Evolutionary conservation across 2,329 filamentous ascomycete species (phyloP), one percentile per base, ranked within the genome.

Genomic region (Neonectria hederae): DNA sequence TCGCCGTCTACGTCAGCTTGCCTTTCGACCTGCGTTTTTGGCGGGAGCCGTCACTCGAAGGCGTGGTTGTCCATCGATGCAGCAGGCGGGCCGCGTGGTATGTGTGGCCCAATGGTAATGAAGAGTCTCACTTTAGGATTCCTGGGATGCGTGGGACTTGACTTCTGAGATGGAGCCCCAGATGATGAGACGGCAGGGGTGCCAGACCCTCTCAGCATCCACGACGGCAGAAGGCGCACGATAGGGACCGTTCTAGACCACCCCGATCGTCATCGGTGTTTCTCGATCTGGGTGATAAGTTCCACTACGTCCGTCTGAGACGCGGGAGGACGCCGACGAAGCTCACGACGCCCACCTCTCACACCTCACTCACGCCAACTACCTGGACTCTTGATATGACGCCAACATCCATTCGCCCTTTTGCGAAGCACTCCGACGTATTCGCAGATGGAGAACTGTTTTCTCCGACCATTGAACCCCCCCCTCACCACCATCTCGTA

Each of bases 171-270:
- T 45, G 45, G 14, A 48, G 45, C 45, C 24, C 48, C 48, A 38
- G 54, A 40, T 32, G 54, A 62, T 59, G 59, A 63, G 45, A 32
- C 53, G 57, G 46, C 61, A 61, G 67, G 72, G 70, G 67, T 43
- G 53, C 55, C 54, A 52, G 59, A 49, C 54, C 46, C 43, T 45
- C 49, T 52, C 32, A 62, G 65, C 54, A 56, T 59, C 54, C 38
- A 45, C 54, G 57, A 54, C 59, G 53, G 62, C 55, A 58, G 55
- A 65, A 55, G 52, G 48, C 59, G 59, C 42, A 53, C 58, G 42
- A 55, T 45, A 65, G 45, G 72, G 72, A 69, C 72, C 66, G 72
- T 69, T 74, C 72, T 69, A 74, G 72, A 74, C 61, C 56, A 48
- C 32, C 54, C 54, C 45, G 69, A 74, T 74, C 72, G 65, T 72